A percentile compares a stretch with the other conserved stretches of the same genome.
phyloP scores from a whole-genome alignment of 2,329 filamentous ascomycete genomes.

The Claviceps paspali region DNA sequence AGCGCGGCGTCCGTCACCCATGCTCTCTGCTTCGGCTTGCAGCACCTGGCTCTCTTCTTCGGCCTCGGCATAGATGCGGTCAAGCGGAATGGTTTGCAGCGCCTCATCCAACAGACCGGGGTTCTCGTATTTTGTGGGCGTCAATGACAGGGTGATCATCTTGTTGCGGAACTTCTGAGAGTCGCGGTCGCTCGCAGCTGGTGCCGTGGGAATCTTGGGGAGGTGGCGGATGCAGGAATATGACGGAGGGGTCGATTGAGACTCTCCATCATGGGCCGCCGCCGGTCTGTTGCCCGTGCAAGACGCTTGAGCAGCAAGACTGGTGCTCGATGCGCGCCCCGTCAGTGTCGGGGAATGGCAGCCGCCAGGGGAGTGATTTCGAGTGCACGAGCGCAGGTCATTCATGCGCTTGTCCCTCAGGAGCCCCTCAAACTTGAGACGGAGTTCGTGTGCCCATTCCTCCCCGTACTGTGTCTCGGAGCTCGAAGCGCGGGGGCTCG shows the following conservation, averaged over 20 bases:
- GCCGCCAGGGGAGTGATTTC: constrained; percentile 45
- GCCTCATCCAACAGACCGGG: constrained; percentile 88
- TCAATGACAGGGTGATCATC: constrained; percentile 70
- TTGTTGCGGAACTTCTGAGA: constrained; percentile 69
- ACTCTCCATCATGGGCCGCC: constrained; percentile 24
- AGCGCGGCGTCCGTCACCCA: constrained; percentile 63
- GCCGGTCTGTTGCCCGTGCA: constrained; percentile 28
- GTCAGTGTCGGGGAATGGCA: constrained; percentile 39
- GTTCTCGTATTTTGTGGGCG: constrained; percentile 91
- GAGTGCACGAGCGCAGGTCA: constrained; percentile 41
- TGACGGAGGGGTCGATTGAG: constrained; percentile 26
- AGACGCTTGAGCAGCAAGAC: constrained; percentile 26
- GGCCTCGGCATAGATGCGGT: constrained; percentile 83
- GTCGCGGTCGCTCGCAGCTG: constrained; percentile 45
- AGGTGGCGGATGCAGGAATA: constrained; percentile 35
- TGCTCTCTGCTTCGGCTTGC: constrained; percentile 73
- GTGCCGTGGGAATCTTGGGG: constrained; percentile 53
- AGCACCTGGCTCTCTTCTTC: constrained; percentile 86
- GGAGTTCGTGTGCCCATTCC: constrained; percentile 63
- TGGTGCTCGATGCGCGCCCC: constrained; percentile 35
- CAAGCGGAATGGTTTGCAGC: constrained; percentile 68
- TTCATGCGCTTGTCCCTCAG: constrained; percentile 78
- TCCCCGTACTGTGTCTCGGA: constrained; percentile 41
- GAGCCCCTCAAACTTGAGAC: constrained; percentile 72
- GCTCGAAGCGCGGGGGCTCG: constrained; percentile 14